A percentile compares a stretch with the other conserved stretches of the same genome.
phyloP scores from a whole-genome alignment of 805 yeast genomes.

The Pichia nanzhaoensis region DNA sequence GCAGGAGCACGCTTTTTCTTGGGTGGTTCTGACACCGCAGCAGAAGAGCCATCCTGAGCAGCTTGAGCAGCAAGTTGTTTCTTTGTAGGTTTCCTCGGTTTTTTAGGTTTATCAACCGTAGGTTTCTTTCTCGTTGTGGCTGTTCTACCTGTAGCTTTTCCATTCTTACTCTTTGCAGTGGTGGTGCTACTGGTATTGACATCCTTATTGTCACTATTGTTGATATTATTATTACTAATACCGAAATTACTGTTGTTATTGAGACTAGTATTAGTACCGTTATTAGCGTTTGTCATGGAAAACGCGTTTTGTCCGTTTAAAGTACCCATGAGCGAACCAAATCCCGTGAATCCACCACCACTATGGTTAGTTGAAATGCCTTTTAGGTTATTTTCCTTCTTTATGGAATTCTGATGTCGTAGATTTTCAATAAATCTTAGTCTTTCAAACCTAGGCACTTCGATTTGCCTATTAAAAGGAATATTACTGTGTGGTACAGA shows the following conservation, averaged over 20 bases:
- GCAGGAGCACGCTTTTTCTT: slow-evolving; percentile 26
- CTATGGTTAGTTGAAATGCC: slow-evolving; percentile 7
- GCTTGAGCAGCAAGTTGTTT: slow-evolving; percentile 27
- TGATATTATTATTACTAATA: no score
- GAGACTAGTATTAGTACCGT: no score
- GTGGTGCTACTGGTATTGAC: no score
- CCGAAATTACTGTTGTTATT: no score
- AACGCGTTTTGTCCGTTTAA: background rate
- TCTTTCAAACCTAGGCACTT: slow-evolving; percentile 51
- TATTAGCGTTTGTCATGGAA: background rate
- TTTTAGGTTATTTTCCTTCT: slow-evolving; percentile 9
- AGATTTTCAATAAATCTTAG: slow-evolving; percentile 84
- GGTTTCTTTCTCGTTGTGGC: slow-evolving; percentile 16
- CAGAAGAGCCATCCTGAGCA: slow-evolving; percentile 27
- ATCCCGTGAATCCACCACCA: slow-evolving; percentile 3
- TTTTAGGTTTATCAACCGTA: slow-evolving; percentile 18
- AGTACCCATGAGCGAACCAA: slow-evolving; percentile 3
- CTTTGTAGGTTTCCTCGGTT: slow-evolving; percentile 28
- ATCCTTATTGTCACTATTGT: background rate
- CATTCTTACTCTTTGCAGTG: slow-evolving; percentile 1
- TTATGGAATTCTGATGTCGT: slow-evolving; percentile 30
- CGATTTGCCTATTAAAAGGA: slow-evolving; percentile 32
- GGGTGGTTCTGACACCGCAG: slow-evolving; percentile 18
- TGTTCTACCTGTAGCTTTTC: slow-evolving; percentile 3
- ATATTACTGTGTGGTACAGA: slow-evolving; percentile 29